These are phyloP conservation scores for Hippophae rhamnoides DNA, from an alignment of 306 rosid genomes.

Conservation along the genomic window DNA sequence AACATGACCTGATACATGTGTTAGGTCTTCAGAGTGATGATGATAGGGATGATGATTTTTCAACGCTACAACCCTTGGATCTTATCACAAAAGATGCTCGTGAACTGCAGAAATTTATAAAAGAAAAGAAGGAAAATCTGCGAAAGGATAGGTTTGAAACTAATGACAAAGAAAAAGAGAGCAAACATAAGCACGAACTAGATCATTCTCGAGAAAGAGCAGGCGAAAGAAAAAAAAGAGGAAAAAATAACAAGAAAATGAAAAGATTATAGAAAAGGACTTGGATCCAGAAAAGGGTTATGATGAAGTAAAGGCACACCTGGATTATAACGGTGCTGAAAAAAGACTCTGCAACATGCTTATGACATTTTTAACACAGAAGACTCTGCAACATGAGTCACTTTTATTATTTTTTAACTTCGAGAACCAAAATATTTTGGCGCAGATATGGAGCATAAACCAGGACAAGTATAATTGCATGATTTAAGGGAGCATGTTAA, in stretches of 20 bases:
- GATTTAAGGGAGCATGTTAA: slow-evolving; percentile 53
- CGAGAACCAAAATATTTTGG: slow-evolving; percentile 3
- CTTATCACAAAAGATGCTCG: slow-evolving; percentile 51
- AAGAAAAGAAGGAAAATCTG: slow-evolving; percentile 39
- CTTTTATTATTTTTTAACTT: neutral
- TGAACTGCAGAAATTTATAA: slow-evolving; percentile 40
- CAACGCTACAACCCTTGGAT: slow-evolving; percentile 58
- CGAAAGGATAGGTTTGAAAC: slow-evolving; percentile 31
- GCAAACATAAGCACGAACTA: slow-evolving; percentile 19
- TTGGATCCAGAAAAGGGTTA: slow-evolving; percentile 28
- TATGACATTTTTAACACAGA: too few relatives aligned
- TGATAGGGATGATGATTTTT: slow-evolving; percentile 54
- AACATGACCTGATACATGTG: slow-evolving; percentile 34
- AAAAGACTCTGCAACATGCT: neutral
- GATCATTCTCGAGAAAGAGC: slow-evolving; percentile 23
- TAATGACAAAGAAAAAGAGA: slow-evolving; percentile 24
- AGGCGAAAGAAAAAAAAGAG: slow-evolving; percentile 26
- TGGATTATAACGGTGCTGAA: slow-evolving; percentile 20
- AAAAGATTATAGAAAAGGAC: slow-evolving; percentile 24
- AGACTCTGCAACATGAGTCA: too few relatives aligned
- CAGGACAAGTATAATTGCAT: slow-evolving; percentile 36
- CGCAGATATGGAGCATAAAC: slow-evolving; percentile 56
- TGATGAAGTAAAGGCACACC: slow-evolving; percentile 18
- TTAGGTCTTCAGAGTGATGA: slow-evolving; percentile 46
- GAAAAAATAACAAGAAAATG: slow-evolving; percentile 26